Conservation (phyloP, 345 rosid species). For the Populus deltoides region DNA sequence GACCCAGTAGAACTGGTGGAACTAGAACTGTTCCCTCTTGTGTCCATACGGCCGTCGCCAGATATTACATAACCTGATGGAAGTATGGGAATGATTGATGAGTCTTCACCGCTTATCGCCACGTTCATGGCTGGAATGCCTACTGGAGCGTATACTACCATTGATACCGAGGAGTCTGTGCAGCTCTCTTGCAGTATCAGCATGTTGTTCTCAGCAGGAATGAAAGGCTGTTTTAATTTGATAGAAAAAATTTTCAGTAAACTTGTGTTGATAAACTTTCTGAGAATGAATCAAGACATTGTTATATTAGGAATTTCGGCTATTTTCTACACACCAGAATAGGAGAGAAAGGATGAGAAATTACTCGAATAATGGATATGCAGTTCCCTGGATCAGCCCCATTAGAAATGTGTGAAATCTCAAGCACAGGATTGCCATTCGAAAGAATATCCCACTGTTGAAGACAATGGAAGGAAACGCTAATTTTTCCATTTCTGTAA, state of each 20-base stretch:
- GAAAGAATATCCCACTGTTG: slow-evolving; percentile 75
- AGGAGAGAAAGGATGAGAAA: not conserved
- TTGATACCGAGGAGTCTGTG: slow-evolving; percentile 44
- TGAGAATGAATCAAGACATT: not conserved
- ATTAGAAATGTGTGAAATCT: slow-evolving; percentile 40
- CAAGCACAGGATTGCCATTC: slow-evolving; percentile 36
- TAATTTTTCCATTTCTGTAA: no score
- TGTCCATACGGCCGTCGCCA: slow-evolving; percentile 33
- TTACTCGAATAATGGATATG: slow-evolving; percentile 50
- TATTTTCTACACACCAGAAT: not conserved
- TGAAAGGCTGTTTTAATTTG: slow-evolving; percentile 26
- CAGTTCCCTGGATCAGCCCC: slow-evolving; percentile 49
- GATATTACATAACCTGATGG: slow-evolving; percentile 76
- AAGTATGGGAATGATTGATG: slow-evolving; percentile 43
- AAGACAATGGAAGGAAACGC: not conserved
- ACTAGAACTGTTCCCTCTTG: not conserved
- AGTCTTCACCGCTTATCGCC: slow-evolving; percentile 36
- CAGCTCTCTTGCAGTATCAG: slow-evolving; percentile 59
- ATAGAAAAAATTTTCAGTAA: not conserved
- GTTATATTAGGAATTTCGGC: not conserved
- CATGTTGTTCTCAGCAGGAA: slow-evolving; percentile 28
- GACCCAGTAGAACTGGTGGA: slow-evolving; percentile 7
- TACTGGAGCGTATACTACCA: slow-evolving; percentile 61
- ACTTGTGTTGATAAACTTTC: not conserved
- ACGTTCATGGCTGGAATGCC: slow-evolving; percentile 31